Conservation (phyloP, 768 basidiomycete genomes). For the Calocybe cyanea region DNA sequence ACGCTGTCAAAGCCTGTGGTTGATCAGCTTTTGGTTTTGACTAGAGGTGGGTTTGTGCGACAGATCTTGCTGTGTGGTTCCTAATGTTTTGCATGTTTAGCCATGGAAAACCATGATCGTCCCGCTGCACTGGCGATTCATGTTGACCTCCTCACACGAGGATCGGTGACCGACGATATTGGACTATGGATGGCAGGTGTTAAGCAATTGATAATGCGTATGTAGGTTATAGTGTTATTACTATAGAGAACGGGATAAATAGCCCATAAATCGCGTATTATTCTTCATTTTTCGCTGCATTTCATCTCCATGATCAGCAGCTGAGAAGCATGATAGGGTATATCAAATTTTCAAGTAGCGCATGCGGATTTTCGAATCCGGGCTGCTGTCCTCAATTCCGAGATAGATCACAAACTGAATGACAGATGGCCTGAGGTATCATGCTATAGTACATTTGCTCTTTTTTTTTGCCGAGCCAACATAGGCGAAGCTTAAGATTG, state of each 20-base stretch:
- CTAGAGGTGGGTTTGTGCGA: slow-evolving; percentile 51
- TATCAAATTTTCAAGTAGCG: too few relatives aligned
- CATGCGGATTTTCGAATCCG: too few relatives aligned
- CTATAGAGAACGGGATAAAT: slow-evolving; percentile 1
- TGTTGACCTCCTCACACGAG: slow-evolving; percentile 77
- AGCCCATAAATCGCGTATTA: slow-evolving; percentile 1
- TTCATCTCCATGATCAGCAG: too few relatives aligned
- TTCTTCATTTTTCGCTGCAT: neutral
- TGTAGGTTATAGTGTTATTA: slow-evolving; percentile 31
- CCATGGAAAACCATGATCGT: slow-evolving; percentile 78
- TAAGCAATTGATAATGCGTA: slow-evolving; percentile 78
- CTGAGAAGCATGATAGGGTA: too few relatives aligned
- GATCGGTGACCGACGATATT: slow-evolving; percentile 80
- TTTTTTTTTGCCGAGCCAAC: too few relatives aligned
- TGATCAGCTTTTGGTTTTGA: slow-evolving; percentile 67
- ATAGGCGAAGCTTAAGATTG: too few relatives aligned
- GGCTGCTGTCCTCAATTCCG: too few relatives aligned
- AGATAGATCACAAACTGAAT: too few relatives aligned
- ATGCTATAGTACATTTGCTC: too few relatives aligned
- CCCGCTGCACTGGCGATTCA: slow-evolving; percentile 78
- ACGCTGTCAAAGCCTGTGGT: slow-evolving; percentile 68
- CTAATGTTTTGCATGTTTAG: slow-evolving; percentile 32
- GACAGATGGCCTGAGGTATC: too few relatives aligned
- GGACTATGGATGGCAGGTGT: slow-evolving; percentile 85
- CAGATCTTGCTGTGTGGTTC: neutral